phyloP scores from a whole-genome alignment of 2,329 filamentous ascomycete genomes.

The Fusarium mangiferae region DNA sequence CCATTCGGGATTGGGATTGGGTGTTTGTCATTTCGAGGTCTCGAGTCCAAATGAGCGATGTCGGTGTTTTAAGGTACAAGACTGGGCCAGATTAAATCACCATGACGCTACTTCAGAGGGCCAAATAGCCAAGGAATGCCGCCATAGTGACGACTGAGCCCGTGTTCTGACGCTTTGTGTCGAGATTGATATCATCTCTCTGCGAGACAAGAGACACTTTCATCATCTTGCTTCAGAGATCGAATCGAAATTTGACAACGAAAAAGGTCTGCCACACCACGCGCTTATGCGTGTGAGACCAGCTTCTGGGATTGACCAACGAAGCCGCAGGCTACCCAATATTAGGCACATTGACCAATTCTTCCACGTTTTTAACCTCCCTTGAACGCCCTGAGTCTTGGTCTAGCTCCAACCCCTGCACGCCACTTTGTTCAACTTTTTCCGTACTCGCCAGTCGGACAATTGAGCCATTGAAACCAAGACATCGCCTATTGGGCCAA shows the following conservation, averaged over 20 bases:
- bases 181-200: conserved; percentile 1
- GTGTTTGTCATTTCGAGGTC: conserved; percentile 34
- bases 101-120: conserved; percentile 29
- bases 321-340: conserved; percentile 12
- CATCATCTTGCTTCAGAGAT: conserved; percentile 5
- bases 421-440: conserved; percentile 30
- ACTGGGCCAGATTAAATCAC: conserved; percentile 33
- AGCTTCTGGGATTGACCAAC: conserved; percentile 27
- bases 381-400: conserved; percentile 19
- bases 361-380: conserved; percentile 43
- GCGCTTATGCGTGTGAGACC: conserved; percentile 36
- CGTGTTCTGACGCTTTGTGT: conserved; percentile 13
- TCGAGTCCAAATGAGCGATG: conserved; percentile 28
- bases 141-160: background rate
- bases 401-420: conserved; percentile 36
- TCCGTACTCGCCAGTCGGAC: conserved; percentile 9
- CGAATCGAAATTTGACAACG: conserved; percentile 18
- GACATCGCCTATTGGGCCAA: conserved; percentile 23
- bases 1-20: conserved; percentile 25
- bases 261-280: conserved; percentile 27
- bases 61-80: conserved; percentile 12
- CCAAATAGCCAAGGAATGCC: background rate
- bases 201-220: background rate
- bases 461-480: conserved; percentile 17
- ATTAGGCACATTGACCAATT: conserved; percentile 11